A percentile compares a stretch with the other conserved stretches of the same genome.
phyloP scores from a whole-genome alignment of 2,329 filamentous ascomycete genomes.

The Exophiala oligosperma region DNA sequence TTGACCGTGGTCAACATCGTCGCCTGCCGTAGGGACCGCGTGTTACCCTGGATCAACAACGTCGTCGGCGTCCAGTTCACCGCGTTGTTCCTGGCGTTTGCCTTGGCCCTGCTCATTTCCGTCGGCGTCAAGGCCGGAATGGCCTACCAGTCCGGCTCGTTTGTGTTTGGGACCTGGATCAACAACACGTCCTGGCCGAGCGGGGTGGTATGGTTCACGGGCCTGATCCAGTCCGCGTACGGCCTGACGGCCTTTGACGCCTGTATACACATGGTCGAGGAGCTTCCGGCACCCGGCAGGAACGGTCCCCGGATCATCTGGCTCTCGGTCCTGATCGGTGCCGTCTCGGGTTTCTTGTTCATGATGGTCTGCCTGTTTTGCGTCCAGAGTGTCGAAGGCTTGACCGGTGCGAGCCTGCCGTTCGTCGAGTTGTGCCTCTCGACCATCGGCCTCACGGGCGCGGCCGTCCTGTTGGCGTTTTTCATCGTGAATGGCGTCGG shows the following conservation, averaged over 20 bases:
- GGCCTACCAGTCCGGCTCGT: slow-evolving; percentile 47
- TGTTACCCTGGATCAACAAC: slow-evolving; percentile 57
- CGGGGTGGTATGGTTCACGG: slow-evolving; percentile 59
- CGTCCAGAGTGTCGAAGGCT: slow-evolving; percentile 47
- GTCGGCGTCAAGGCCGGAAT: slow-evolving; percentile 50
- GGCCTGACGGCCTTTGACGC: slow-evolving; percentile 60
- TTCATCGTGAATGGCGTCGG: slow-evolving; percentile 59
- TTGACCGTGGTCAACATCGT: slow-evolving; percentile 55
- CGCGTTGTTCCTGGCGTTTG: slow-evolving; percentile 54
- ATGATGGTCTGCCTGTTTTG: slow-evolving; percentile 55
- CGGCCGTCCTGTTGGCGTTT: slow-evolving; percentile 52
- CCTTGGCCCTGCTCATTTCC: slow-evolving; percentile 52
- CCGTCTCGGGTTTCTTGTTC: slow-evolving; percentile 53
- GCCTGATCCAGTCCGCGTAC: slow-evolving; percentile 58
- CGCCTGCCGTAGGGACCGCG: slow-evolving; percentile 51
- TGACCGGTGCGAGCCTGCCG: slow-evolving; percentile 46
- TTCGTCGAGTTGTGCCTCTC: slow-evolving; percentile 52
- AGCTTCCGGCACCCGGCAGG: slow-evolving; percentile 53
- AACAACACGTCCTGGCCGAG: slow-evolving; percentile 55
- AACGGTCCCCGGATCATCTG: slow-evolving; percentile 56
- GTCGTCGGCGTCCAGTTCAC: slow-evolving; percentile 57
- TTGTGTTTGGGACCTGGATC: slow-evolving; percentile 56
- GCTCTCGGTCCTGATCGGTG: slow-evolving; percentile 52
- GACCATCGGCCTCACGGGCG: slow-evolving; percentile 43
- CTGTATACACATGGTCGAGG: slow-evolving; percentile 60